Evolutionary conservation across 495 filamentous ascomycete genomes (phyloP).

Genomic region (Penicillium turbatum): DNA sequence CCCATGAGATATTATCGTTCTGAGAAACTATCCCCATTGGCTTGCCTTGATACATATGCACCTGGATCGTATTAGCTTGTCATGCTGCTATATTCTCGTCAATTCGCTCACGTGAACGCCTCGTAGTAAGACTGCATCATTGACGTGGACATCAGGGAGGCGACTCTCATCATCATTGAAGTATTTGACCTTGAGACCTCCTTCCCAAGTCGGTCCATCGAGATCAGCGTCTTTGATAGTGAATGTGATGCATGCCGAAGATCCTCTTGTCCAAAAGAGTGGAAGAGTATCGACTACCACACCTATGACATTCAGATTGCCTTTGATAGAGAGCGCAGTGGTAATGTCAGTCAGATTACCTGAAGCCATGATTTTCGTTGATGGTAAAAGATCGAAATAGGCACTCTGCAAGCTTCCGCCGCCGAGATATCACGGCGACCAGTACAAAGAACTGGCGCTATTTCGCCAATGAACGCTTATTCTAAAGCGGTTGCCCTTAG

Average conservation of each 20-base stretch:
- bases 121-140: constrained; percentile 48
- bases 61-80: constrained; percentile 19
- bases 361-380: constrained; percentile 20
- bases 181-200: constrained; percentile 48
- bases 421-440: not conserved
- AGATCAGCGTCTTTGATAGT: constrained; percentile 45
- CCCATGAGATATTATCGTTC: constrained; percentile 30
- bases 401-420: constrained; percentile 1
- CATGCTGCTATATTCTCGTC: not conserved
- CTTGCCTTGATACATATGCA: constrained; percentile 18
- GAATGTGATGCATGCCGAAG: constrained; percentile 43
- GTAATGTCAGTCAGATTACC: constrained; percentile 31
- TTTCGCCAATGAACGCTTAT: constrained; percentile 6
- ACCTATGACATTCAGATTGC: constrained; percentile 41
- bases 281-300: constrained; percentile 45
- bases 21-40: constrained; percentile 30
- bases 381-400: not conserved
- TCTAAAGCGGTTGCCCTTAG: not conserved
- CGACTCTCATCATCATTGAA: constrained; percentile 38
- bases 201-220: constrained; percentile 27
- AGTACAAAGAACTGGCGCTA: not conserved
- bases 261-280: constrained; percentile 25
- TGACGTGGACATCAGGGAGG: constrained; percentile 36
- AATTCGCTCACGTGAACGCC: constrained; percentile 34
- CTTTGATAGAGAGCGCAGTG: constrained; percentile 29